These are phyloP conservation scores for Abelmoschus esculentus DNA, from an alignment of 345 rosid genomes.

Conservation along the genomic window DNA sequence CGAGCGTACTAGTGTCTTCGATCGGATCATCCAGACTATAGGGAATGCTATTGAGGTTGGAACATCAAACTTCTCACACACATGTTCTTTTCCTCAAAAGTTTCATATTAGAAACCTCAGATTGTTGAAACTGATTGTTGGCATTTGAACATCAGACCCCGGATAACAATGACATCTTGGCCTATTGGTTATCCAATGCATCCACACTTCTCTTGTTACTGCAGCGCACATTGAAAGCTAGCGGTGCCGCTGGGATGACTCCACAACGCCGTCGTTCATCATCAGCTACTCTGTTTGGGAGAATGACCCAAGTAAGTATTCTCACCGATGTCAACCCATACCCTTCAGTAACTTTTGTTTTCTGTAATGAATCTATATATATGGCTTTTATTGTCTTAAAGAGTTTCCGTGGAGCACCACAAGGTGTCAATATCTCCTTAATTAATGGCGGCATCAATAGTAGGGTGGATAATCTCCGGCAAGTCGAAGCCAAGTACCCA, in stretches of 20 bases:
- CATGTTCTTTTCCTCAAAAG: background rate
- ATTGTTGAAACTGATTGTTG: conserved; percentile 16
- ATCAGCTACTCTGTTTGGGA: conserved; percentile 87
- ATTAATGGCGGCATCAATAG: conserved; percentile 51
- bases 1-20: conserved; percentile 84
- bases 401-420: conserved; percentile 95
- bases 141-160: conserved; percentile 49
- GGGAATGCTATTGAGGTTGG: conserved; percentile 88
- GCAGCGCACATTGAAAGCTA: conserved; percentile 86
- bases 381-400: conserved; percentile 14
- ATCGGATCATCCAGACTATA: conserved; percentile 84
- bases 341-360: conserved; percentile 4
- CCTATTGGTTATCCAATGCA: conserved; percentile 92
- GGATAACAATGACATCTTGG: conserved; percentile 77
- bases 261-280: conserved; percentile 95
- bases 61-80: background rate
- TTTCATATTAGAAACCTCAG: background rate
- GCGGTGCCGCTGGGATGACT: conserved; percentile 95
- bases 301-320: conserved; percentile 71
- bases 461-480: conserved; percentile 61
- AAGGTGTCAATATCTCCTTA: conserved; percentile 70
- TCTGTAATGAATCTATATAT: conserved; percentile 4
- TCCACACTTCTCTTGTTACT: conserved; percentile 88
- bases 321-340: conserved; percentile 2
- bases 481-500: conserved; percentile 97